Evolutionary conservation across 2,329 filamentous ascomycete species (phyloP), one percentile per base, ranked within the genome.

Genomic region (Monilinia laxa): DNA sequence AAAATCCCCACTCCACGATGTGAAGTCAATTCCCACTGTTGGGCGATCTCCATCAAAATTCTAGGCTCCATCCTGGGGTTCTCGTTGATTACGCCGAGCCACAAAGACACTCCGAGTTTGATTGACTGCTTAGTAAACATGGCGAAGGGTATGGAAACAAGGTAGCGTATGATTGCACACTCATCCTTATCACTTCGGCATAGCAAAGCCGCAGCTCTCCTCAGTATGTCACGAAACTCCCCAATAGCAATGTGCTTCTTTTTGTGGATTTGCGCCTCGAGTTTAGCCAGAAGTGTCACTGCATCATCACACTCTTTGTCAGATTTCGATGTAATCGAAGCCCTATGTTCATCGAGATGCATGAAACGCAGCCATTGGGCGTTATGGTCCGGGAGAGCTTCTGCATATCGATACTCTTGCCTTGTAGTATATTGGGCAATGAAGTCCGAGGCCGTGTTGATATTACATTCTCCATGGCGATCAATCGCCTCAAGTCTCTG

Each of bases 41-140:
- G 90, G 12, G 90, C 90, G 73, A 98, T 91, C 76, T 96, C 92
- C 63, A 88, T 88, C 42, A 99, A 80, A 66, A 99, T 87, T 68
- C 93, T 88, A 11, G 94, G 86, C 77, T 97, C 93, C 78, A 97
- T 89, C 66, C 86, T 85, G 3, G 93, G 91, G 74, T 97, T 98
- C 77, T 99, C 95, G 73, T 98, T 95, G 74, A 98, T 96, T 18
- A 98, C 91, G 35, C 95, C 95, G 68, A 97, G 87, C 95, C 95
- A 99, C 9, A 99, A 81, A 4, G 95, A 97, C 47, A 97, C 90
- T 7, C 95, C 96, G 62, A 98, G 86, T 76, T 97, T 96, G 76
- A 99, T 95, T 2, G 93, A 95, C 74, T 96, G 91, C 77, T 96
- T 97, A 6, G 90, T 96, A 77, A 99, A 98, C 57, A 97, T 86